Evolutionary conservation across 108 stramenopile genomes (phyloP).

Genomic region (Conticribra guillardii): DNA sequence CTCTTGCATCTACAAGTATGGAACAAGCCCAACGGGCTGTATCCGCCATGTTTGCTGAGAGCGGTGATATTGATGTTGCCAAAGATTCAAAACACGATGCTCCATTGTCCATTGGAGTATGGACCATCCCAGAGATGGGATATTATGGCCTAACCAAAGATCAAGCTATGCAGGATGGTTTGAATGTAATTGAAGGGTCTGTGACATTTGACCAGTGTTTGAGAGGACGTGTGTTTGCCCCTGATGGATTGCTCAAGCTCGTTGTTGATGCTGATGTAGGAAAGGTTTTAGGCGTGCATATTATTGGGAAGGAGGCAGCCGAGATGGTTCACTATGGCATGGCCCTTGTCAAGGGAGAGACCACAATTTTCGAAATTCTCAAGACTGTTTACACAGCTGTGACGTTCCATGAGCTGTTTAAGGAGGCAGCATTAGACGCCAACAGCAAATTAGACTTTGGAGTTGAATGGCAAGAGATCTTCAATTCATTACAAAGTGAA

Average conservation of each 20-base stretch:
- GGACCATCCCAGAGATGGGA: slow-evolving; percentile 37
- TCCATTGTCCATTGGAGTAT: slow-evolving; percentile 32
- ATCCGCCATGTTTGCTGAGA: slow-evolving; percentile 12
- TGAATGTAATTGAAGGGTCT: slow-evolving; percentile 14
- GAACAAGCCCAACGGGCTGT: slow-evolving; percentile 32
- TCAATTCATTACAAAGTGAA: background rate
- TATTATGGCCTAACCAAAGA: slow-evolving; percentile 26
- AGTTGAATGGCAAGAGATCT: slow-evolving; percentile 26
- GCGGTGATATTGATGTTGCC: background rate
- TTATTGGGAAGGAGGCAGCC: slow-evolving; percentile 30
- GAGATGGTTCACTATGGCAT: slow-evolving; percentile 41
- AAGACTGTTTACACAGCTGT: slow-evolving; percentile 28
- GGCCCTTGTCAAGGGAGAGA: slow-evolving; percentile 22
- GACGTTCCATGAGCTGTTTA: slow-evolving; percentile 37
- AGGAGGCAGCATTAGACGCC: slow-evolving; percentile 21
- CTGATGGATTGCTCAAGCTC: slow-evolving; percentile 34
- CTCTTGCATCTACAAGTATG: slow-evolving; percentile 31
- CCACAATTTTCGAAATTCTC: slow-evolving; percentile 17
- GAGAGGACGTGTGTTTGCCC: slow-evolving; percentile 33
- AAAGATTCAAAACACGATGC: slow-evolving; percentile 19
- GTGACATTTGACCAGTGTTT: slow-evolving; percentile 25
- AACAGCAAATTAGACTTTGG: slow-evolving; percentile 24
- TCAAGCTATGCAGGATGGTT: slow-evolving; percentile 18
- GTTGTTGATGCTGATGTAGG: slow-evolving; percentile 5
- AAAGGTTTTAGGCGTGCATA: slow-evolving; percentile 23